Conservation (phyloP, 73 alveolate species). For the Tetrahymena malaccensis region DNA sequence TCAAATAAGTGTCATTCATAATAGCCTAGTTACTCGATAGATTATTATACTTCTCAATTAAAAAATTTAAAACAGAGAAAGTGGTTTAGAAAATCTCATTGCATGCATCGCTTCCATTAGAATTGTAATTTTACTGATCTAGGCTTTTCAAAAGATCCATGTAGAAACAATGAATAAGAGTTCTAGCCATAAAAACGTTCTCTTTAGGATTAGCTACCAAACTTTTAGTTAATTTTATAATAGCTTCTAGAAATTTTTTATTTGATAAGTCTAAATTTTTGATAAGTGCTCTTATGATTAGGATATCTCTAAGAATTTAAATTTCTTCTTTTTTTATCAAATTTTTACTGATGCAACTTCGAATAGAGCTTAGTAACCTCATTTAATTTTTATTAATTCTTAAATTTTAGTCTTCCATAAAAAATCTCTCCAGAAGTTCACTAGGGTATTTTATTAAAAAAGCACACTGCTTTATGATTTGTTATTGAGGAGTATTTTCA, state of each 20-base stretch:
- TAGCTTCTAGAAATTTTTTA: neutral
- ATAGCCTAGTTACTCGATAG: neutral
- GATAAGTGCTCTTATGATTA: neutral
- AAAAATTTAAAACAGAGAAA: neutral
- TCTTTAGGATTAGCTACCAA: neutral
- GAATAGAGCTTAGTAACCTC: neutral
- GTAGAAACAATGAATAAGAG: neutral
- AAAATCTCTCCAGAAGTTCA: neutral
- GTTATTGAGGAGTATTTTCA: neutral
- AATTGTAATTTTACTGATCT: neutral
- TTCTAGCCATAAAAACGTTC: neutral
- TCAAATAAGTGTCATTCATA: neutral
- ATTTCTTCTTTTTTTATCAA: neutral
- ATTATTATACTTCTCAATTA: neutral
- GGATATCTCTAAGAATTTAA: neutral
- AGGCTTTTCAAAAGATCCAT: neutral
- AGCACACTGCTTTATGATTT: neutral
- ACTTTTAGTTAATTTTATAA: neutral
- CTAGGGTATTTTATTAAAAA: neutral
- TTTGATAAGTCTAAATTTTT: neutral
- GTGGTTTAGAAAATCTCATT: neutral
- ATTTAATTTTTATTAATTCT: neutral
- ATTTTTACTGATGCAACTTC: neutral
- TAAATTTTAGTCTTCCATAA: neutral
- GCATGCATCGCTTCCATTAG: neutral